Evolutionary conservation across 2,329 filamentous ascomycete genomes (phyloP).

Genomic region (Hymenoscyphus occultus): DNA sequence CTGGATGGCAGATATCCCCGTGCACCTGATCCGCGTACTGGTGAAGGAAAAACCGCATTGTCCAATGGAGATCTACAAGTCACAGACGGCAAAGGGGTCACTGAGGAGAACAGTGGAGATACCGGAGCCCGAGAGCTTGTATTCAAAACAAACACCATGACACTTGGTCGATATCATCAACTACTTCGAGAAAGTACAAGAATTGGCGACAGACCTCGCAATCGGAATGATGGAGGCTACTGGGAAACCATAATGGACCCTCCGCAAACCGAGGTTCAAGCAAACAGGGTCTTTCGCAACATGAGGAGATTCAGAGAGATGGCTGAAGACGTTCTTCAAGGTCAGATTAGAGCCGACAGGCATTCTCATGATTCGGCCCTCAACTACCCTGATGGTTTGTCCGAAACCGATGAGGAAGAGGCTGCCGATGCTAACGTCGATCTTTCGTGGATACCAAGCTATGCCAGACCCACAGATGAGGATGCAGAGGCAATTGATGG

Average conservation of each 20-base stretch:
- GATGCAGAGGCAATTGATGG: conserved; percentile 34
- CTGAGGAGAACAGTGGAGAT: conserved; percentile 60
- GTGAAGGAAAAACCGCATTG: conserved; percentile 64
- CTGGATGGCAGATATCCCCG: conserved; percentile 67
- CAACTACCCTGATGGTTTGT: conserved; percentile 15
- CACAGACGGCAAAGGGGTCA: conserved; percentile 55
- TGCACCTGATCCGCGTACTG: conserved; percentile 55
- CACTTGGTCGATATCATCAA: conserved; percentile 44
- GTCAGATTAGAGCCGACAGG: conserved; percentile 12
- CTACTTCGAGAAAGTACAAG: conserved; percentile 8
- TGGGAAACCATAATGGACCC: conserved; percentile 33
- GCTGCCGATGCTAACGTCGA: conserved; percentile 16
- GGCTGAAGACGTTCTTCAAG: conserved; percentile 15
- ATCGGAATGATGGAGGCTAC: conserved; percentile 23
- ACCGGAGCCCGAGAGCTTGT: conserved; percentile 59
- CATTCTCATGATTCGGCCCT: conserved; percentile 11
- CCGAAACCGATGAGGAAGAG: conserved; percentile 18
- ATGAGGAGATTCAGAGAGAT: conserved; percentile 22
- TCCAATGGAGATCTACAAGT: conserved; percentile 64
- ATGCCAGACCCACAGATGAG: conserved; percentile 31
- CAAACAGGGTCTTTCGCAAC: conserved; percentile 24
- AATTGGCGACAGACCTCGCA: background rate
- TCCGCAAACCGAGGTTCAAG: conserved; percentile 26
- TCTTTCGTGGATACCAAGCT: conserved; percentile 28
- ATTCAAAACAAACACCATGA: conserved; percentile 41